phyloP scores from a whole-genome alignment of 495 filamentous ascomycete genomes.

The Penicillium tannophilum region DNA sequence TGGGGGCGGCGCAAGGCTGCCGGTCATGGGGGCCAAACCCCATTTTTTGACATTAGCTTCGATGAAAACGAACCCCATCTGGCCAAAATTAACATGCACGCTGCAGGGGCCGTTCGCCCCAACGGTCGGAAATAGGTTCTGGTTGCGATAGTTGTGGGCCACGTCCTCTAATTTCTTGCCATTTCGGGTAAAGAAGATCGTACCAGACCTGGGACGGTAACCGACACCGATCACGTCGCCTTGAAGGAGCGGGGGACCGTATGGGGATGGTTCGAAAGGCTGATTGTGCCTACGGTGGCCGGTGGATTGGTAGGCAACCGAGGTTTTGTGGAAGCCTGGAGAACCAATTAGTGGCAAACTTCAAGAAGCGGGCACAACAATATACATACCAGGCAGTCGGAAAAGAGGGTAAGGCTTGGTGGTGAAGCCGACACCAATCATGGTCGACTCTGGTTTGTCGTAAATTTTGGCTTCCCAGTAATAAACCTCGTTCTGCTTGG shows the following conservation, averaged over 20 bases:
- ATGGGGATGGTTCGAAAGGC: constrained; percentile 75
- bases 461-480: constrained; percentile 99
- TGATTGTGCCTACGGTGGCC: constrained; percentile 89
- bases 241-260: constrained; percentile 82
- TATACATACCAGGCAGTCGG: constrained; percentile 76
- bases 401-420: constrained; percentile 98
- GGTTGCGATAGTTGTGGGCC: constrained; percentile 86
- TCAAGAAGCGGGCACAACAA: neutral
- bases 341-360: constrained; percentile 16
- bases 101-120: constrained; percentile 91
- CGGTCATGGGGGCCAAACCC: constrained; percentile 95
- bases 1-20: constrained; percentile 90
- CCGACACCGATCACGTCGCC: constrained; percentile 96
- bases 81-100: constrained; percentile 96
- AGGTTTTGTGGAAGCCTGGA: constrained; percentile 85
- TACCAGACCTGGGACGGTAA: constrained; percentile 91
- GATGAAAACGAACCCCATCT: constrained; percentile 97
- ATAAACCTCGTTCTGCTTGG: constrained; percentile 98
- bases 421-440: constrained; percentile 86
- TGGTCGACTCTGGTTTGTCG: constrained; percentile 87
- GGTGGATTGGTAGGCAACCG: constrained; percentile 84
- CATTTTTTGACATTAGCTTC: constrained; percentile 99
- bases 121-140: constrained; percentile 95
- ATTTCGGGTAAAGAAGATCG: constrained; percentile 97
- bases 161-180: constrained; percentile 96